These are phyloP conservation scores for Terana coerulea DNA, from an alignment of 768 basidiomycete species.

Conservation along the genomic window DNA sequence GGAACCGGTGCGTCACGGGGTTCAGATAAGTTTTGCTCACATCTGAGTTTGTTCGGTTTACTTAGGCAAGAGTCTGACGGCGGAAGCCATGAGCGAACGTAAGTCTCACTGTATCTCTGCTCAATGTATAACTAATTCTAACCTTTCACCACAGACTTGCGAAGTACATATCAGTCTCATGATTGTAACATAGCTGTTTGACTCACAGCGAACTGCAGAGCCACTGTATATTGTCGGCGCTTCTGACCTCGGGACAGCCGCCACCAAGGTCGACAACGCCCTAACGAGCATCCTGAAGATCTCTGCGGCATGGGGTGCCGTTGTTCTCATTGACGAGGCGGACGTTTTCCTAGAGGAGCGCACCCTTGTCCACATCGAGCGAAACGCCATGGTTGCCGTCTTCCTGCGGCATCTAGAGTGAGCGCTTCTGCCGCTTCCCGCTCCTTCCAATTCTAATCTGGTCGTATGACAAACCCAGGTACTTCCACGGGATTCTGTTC, in stretches of 20 bases:
- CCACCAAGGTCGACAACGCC: conserved; percentile 26
- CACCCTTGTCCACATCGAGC: conserved; percentile 56
- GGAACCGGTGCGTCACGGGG: conserved; percentile 20
- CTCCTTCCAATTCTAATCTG: neutral
- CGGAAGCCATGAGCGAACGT: conserved; percentile 35
- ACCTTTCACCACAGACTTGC: conserved; percentile 15
- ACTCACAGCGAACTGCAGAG: conserved; percentile 11
- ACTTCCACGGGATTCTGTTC: conserved; percentile 36
- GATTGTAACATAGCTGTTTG: neutral
- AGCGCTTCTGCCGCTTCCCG: neutral
- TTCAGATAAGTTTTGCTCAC: neutral
- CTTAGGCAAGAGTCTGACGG: conserved; percentile 30
- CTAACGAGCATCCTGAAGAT: conserved; percentile 30
- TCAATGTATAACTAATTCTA: neutral
- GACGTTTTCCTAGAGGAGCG: conserved; percentile 74
- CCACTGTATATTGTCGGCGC: conserved; percentile 34
- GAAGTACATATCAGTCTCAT: conserved; percentile 10
- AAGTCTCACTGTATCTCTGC: conserved; percentile 4
- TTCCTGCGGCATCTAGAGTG: conserved; percentile 31
- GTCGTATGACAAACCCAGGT: conserved; percentile 3
- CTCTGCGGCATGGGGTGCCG: conserved; percentile 31
- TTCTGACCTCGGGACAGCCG: conserved; percentile 31
- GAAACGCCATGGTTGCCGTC: conserved; percentile 72
- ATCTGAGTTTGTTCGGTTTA: neutral
- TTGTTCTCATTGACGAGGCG: conserved; percentile 38